Percentiles rank a stretch among this genome's conserved stretches.
These are phyloP conservation scores for Globisporangium camurandrum DNA, from an alignment of 352 stramenopile species.

Conservation along the genomic window DNA sequence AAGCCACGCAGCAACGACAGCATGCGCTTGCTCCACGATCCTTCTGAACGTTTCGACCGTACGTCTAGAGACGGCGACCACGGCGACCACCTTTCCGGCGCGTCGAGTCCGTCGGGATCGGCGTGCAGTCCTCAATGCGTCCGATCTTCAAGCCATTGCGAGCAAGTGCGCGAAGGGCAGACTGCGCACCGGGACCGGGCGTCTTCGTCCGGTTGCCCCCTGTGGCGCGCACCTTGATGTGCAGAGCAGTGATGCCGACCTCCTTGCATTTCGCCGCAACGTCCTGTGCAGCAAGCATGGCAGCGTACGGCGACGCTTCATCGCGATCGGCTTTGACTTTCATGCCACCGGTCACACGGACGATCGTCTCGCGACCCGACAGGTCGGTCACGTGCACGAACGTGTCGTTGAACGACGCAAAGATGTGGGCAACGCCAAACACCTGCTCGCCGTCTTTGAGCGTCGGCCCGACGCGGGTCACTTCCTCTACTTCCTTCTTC, in stretches of 20 bases:
- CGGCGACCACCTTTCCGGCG: constrained; percentile 98
- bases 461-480: constrained; percentile 90
- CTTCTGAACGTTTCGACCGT: too few species aligned
- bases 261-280: constrained; percentile 96
- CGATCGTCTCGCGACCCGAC: constrained; percentile 98
- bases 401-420: constrained; percentile 99
- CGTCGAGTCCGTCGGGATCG: constrained; percentile 99
- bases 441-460: constrained; percentile 97
- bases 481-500: constrained; percentile 90
- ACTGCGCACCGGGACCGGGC: constrained; percentile 97
- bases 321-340: constrained; percentile 99
- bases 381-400: constrained; percentile 99
- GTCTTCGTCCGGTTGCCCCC: constrained; percentile 98
- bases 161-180: constrained; percentile 96
- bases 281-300: constrained; percentile 99
- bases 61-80: constrained; percentile 97
- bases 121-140: constrained; percentile 99
- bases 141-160: constrained; percentile 99
- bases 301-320: constrained; percentile 98
- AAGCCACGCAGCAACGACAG: too few species aligned
- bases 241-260: constrained; percentile 98
- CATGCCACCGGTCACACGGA: constrained; percentile 99
- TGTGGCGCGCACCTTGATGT: constrained; percentile 99
- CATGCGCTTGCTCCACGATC: too few species aligned
- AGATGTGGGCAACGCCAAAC: constrained; percentile 99